Base-by-base conservation (phyloP, 495 filamentous ascomycete genomes). In the Pseudevernia furfuracea region DNA sequence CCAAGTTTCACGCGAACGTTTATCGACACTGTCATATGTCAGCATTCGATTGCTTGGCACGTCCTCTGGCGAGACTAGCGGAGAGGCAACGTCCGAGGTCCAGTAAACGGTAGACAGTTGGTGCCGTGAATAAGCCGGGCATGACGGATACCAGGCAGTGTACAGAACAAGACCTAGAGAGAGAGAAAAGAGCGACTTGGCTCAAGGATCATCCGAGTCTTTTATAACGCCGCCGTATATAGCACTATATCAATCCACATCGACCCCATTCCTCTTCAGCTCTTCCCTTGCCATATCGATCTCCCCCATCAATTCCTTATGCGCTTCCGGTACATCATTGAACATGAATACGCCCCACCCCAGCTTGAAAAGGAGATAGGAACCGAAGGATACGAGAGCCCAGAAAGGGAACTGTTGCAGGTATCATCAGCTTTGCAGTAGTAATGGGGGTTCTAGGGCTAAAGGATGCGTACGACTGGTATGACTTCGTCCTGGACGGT, bases 281-380 rank as follows among this genome's bases (percentile, higher is more conserved):
- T 82, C 81, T 19, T 75, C 69, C 72, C 77, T 80, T 64, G 80
- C 80, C 66, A 75, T 76, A 59, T 78, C 77, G 56, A 83, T 81
- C 69, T 83, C 78, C 73, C 80, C 85, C 80, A 96, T 89, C 67
- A 98, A 77, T 77, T 96, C 93, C 69, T 86, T 82, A 75, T 97
- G 88, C 63, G 94, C 94, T 67, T 89, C 85, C 59, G 95, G 93
- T 17, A 94, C 91, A 77, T 97, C 91, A 78, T 95, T 91, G 82
- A 98, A 98, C 44, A 92, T 96, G 69, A 96, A 80, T 68, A 98
- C 89, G 46, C 93, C 93, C 79, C 85, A 85, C 59, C 94, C 94
- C 36, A 98, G 84, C 67, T 90, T 91, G 80, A 88, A 90, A 60
- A 97, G 86, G 9, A 98, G 86, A 78, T 92, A 97, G 53, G 92